A percentile compares a stretch with the other conserved stretches of the same genome.
phyloP scores from a whole-genome alignment of 768 basidiomycete species.

The Tremella mesenterica region DNA sequence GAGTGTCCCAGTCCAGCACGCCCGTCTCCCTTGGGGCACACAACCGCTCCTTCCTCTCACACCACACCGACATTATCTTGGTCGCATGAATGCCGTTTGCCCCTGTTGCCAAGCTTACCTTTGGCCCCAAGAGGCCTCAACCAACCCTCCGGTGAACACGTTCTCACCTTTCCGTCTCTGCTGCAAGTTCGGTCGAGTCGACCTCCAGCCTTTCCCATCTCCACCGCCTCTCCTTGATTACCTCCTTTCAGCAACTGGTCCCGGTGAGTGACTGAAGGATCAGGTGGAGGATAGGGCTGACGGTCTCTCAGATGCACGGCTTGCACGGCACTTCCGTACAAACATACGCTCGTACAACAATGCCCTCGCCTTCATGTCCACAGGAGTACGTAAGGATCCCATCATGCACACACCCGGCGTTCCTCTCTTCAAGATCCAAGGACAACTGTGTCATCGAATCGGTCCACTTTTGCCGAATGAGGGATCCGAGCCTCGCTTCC shows the following conservation, averaged over 20 bases:
- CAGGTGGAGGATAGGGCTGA: background rate
- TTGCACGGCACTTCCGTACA: constrained; percentile 4
- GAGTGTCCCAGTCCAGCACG: background rate
- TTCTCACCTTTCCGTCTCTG: background rate
- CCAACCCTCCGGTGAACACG: background rate
- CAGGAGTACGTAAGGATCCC: constrained; percentile 8
- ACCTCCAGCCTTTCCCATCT: background rate
- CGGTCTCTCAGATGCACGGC: background rate
- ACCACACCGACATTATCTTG: background rate
- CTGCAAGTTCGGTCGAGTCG: background rate
- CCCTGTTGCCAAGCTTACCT: background rate
- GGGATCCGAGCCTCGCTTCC: constrained; percentile 1
- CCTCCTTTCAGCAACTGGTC: background rate
- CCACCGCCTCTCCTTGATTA: background rate
- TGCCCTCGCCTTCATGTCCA: constrained; percentile 12
- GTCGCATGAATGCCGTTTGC: background rate
- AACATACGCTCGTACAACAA: constrained; percentile 20
- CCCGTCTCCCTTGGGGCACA: background rate
- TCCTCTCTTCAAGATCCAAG: constrained; percentile 7
- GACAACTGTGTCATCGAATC: constrained; percentile 10
- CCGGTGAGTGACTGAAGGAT: background rate
- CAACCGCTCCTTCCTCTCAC: background rate
- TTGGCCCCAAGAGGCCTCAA: background rate
- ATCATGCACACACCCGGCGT: background rate
- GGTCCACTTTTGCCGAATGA: constrained; percentile 1